phyloP scores from a whole-genome alignment of 768 basidiomycete species.

The Agrocybe praecox region DNA sequence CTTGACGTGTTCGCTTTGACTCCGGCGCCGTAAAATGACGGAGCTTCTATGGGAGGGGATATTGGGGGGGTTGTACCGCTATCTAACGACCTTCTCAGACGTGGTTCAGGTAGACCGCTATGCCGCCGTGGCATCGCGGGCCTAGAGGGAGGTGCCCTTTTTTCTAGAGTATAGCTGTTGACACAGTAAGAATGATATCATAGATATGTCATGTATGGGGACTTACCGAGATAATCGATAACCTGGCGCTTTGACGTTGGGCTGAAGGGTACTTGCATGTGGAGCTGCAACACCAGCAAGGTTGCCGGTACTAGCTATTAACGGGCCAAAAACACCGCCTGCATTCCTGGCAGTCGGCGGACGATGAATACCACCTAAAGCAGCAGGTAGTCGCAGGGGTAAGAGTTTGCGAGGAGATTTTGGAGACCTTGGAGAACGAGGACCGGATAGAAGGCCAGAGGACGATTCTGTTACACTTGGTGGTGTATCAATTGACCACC shows the following conservation, averaged over 20 bases:
- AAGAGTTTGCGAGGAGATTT: background rate
- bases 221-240: constrained; percentile 63
- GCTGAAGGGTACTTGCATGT: constrained; percentile 44
- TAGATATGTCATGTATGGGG: background rate
- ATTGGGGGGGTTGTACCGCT: background rate
- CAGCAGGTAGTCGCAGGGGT: constrained; percentile 4
- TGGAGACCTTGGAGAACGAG: constrained; percentile 2
- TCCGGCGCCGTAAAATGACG: constrained; percentile 3
- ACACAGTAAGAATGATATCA: background rate
- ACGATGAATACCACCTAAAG: constrained; percentile 25
- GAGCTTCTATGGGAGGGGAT: background rate
- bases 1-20: constrained; percentile 10
- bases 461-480: background rate
- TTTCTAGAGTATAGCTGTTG: constrained; percentile 15
- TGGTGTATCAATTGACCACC: constrained; percentile 7
- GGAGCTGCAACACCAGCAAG: constrained; percentile 66
- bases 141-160: background rate
- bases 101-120: background rate
- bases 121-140: background rate
- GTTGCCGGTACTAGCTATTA: constrained; percentile 71
- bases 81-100: background rate
- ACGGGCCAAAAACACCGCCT: constrained; percentile 68
- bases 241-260: constrained; percentile 63
- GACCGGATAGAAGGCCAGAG: background rate
- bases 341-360: constrained; percentile 46